These are phyloP conservation scores for Kokia cookei DNA, from an alignment of 441 rosid genomes.

Conservation along the genomic window DNA sequence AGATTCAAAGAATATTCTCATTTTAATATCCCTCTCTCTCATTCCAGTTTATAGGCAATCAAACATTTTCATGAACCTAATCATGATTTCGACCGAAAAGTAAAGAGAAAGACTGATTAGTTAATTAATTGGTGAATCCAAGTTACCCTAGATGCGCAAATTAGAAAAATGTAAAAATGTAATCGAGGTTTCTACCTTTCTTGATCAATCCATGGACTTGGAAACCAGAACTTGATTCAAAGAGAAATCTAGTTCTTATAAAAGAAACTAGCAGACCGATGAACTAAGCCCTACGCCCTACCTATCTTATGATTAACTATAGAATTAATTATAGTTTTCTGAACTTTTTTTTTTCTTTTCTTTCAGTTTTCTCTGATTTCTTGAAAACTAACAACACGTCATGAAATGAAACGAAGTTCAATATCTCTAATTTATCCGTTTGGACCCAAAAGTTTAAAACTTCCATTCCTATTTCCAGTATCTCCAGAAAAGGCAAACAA, in stretches of 20 bases:
- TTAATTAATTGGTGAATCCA: background rate
- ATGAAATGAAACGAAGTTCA: background rate
- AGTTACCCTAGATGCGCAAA: background rate
- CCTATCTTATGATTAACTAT: background rate
- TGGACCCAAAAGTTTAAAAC: background rate
- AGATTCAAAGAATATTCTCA: background rate
- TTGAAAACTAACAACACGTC: background rate
- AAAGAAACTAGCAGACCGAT: background rate
- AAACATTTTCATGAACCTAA: background rate
- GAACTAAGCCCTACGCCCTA: background rate
- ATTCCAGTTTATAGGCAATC: background rate
- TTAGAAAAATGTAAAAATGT: background rate
- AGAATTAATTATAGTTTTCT: background rate
- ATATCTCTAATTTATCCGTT: background rate
- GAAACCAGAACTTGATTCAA: background rate
- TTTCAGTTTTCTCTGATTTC: background rate
- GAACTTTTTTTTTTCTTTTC: background rate
- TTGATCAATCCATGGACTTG: background rate
- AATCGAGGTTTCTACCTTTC: background rate
- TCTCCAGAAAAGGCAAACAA: background rate
- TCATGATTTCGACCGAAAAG: background rate
- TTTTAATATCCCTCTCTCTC: background rate
- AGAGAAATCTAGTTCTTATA: background rate
- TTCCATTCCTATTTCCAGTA: background rate
- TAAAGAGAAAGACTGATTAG: background rate